Conservation (phyloP, 495 filamentous ascomycete species). For the Penicillium parvum region DNA sequence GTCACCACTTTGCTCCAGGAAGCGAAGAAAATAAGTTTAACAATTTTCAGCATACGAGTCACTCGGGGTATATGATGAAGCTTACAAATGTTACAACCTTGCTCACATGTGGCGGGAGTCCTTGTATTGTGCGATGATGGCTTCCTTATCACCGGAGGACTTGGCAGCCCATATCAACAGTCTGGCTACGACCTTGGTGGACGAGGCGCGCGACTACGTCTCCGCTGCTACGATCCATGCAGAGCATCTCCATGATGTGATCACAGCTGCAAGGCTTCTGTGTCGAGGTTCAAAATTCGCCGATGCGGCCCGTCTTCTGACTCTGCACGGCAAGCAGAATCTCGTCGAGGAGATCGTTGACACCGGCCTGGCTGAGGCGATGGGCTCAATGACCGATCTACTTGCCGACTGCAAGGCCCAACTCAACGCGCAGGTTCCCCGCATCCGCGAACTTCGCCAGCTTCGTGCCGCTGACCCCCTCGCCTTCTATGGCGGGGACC, state of each 20-base stretch:
- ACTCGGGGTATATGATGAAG: slow-evolving; percentile 63
- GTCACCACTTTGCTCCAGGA: not conserved
- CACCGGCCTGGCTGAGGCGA: slow-evolving; percentile 68
- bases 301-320: slow-evolving; percentile 71
- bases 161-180: slow-evolving; percentile 58
- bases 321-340: slow-evolving; percentile 42
- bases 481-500: slow-evolving; percentile 69
- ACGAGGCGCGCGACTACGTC: slow-evolving; percentile 80
- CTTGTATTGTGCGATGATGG: slow-evolving; percentile 68
- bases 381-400: slow-evolving; percentile 76
- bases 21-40: slow-evolving; percentile 1
- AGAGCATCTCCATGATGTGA: slow-evolving; percentile 71
- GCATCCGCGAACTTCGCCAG: slow-evolving; percentile 71
- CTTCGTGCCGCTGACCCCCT: slow-evolving; percentile 81
- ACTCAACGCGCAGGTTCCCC: slow-evolving; percentile 74
- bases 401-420: slow-evolving; percentile 88
- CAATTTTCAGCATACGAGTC: slow-evolving; percentile 73
- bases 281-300: slow-evolving; percentile 83
- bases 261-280: slow-evolving; percentile 60
- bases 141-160: slow-evolving; percentile 52
- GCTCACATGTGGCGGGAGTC: slow-evolving; percentile 90
- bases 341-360: slow-evolving; percentile 62
- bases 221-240: slow-evolving; percentile 74
- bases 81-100: slow-evolving; percentile 72
- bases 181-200: slow-evolving; percentile 67